Evolutionary conservation across 257 asterid genomes (phyloP), one percentile per base, ranked within the genome.

Genomic region (Penstemon newberryi): DNA sequence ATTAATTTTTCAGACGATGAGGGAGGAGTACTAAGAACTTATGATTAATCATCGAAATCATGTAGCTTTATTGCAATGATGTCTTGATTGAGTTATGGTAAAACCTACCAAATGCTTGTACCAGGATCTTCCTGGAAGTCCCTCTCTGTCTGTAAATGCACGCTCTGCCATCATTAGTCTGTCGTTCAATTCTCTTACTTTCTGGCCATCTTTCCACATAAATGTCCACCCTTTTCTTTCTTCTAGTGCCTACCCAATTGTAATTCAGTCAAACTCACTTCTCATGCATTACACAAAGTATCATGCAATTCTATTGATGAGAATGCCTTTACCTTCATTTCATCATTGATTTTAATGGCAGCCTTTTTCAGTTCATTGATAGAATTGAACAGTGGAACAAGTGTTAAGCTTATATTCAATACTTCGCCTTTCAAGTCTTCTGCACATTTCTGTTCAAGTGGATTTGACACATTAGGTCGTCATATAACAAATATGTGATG

Each of bases 161-260:
- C 98, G 87, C 70, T 92, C 96, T 12, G 96, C 71, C 96, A 89
- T 84, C 91, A 92, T 87, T 33, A 87, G 82, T 62, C 91, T 74
- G 77, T 89, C 96, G 18, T 87, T 92, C 78, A 92, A 39, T 64
- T 83, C 96, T 79, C 95, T 60, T 19, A 77, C 80, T 76, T 83
- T 81, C 74, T 67, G 68, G 10, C 62, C 75, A 56, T 69, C 77
- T 69, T 77, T 84, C 68, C 69, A 61, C 71, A 66, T 63, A 8
- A 77, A 65, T 60, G 61, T 60, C 85, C 85, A 78, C 8, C 76
- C 75, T 60, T 81, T 78, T 39, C 67, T 77, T 65, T 72, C 81
- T 81, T 80, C 70, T 51, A 78, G 42, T 18, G 58, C 81, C 96
- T 91, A 59, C 12, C 7, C 2, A 46, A 51, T 60, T 42, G 60